These are phyloP conservation scores for Manihot esculenta DNA, from an alignment of 441 rosid species.

Conservation along the genomic window DNA sequence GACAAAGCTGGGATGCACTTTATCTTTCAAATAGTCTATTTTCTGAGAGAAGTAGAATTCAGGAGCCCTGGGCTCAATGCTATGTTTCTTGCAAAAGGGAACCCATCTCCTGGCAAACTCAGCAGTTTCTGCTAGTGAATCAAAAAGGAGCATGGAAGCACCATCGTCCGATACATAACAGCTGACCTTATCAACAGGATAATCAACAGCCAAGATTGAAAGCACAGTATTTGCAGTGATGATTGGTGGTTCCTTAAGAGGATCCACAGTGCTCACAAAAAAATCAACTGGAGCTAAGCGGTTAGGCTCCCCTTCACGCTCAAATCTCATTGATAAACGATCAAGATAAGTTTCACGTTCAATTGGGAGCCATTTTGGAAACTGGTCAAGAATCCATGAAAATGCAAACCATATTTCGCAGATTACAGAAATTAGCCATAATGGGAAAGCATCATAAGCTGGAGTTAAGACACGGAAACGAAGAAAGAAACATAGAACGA, in stretches of 20 bases:
- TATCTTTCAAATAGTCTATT: slow-evolving; percentile 87
- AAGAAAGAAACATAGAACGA: slow-evolving; percentile 69
- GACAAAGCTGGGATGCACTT: slow-evolving; percentile 84
- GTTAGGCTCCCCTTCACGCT: slow-evolving; percentile 78
- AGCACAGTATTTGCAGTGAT: slow-evolving; percentile 88
- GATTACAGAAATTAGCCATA: slow-evolving; percentile 86
- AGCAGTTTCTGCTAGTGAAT: slow-evolving; percentile 74
- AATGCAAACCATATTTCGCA: slow-evolving; percentile 92
- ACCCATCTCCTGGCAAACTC: slow-evolving; percentile 96
- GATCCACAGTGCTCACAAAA: slow-evolving; percentile 88
- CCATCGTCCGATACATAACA: slow-evolving; percentile 95
- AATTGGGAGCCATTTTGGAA: slow-evolving; percentile 88
- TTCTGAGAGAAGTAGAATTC: slow-evolving; percentile 87
- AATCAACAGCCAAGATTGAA: slow-evolving; percentile 78
- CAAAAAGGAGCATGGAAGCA: slow-evolving; percentile 91
- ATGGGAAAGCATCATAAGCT: slow-evolving; percentile 75
- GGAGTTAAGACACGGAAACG: slow-evolving; percentile 86
- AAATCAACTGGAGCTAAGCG: slow-evolving; percentile 73
- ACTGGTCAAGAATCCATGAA: slow-evolving; percentile 94
- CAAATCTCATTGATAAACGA: slow-evolving; percentile 76
- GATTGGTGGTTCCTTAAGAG: slow-evolving; percentile 89
- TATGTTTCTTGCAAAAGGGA: slow-evolving; percentile 79
- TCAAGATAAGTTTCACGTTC: slow-evolving; percentile 79
- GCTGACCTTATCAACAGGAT: slow-evolving; percentile 75
- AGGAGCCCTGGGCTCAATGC: slow-evolving; percentile 82